phyloP scores from a whole-genome alignment of 306 rosid species.

The Erythrophleum fordii region DNA sequence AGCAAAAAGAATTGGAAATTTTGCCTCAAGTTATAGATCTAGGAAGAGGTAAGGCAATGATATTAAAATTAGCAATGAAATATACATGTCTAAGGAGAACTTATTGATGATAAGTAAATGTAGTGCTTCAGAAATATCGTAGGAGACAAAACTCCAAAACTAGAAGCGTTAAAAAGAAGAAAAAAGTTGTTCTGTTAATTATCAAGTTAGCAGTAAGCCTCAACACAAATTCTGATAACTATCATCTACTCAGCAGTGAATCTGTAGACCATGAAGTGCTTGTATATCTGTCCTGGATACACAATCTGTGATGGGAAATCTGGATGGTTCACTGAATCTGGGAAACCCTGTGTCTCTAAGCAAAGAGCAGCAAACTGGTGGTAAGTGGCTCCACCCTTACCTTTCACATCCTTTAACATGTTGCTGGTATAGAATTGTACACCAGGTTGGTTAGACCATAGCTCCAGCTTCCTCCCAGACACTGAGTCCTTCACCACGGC shows the following conservation, averaged over 20 bases:
- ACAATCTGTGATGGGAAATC: conserved; percentile 67
- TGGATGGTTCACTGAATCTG: conserved; percentile 58
- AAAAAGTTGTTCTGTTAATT: not conserved
- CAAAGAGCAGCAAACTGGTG: conserved; percentile 44
- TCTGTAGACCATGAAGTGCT: conserved; percentile 61
- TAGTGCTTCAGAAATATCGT: no score
- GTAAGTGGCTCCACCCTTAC: conserved; percentile 57
- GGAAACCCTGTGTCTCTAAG: conserved; percentile 75
- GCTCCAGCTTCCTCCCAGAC: conserved; percentile 71
- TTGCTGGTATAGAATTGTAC: conserved; percentile 62
- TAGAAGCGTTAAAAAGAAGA: not conserved
- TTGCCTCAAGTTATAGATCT: no score
- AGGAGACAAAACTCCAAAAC: not conserved
- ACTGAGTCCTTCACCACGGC: conserved; percentile 45
- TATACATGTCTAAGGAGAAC: not conserved
- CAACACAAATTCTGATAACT: not conserved
- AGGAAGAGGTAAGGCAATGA: not conserved
- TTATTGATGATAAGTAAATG: no score
- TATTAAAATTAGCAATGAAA: not conserved
- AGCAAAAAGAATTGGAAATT: not conserved
- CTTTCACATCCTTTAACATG: conserved; percentile 46
- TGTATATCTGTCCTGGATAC: conserved; percentile 58
- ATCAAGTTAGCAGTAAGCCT: not conserved
- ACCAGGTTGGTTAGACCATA: conserved; percentile 68
- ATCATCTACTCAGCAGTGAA: conserved; percentile 49